Evolutionary conservation across 305 asterid species (phyloP).

Genomic region (Solanum aculeatissimum): DNA sequence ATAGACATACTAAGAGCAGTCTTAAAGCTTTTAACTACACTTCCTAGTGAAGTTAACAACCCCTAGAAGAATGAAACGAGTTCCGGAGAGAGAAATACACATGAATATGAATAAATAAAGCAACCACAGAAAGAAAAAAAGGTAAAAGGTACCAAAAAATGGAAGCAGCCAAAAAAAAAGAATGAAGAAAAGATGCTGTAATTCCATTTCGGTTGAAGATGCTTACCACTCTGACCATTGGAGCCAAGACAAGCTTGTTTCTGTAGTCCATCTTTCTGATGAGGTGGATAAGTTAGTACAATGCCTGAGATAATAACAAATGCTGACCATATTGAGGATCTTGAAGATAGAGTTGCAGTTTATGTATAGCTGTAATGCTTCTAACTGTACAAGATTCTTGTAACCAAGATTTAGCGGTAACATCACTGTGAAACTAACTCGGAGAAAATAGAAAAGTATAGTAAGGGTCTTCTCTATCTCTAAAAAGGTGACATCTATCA

Average conservation of each 20-base stretch:
- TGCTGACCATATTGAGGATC: background rate
- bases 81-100: background rate
- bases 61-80: background rate
- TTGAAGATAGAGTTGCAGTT: background rate
- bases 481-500: background rate
- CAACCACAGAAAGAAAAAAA: background rate
- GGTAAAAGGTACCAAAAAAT: background rate
- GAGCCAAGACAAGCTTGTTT: conserved; percentile 77
- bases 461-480: background rate
- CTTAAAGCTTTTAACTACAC: background rate
- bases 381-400: background rate
- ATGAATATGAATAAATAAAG: background rate
- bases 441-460: background rate
- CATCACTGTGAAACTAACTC: background rate
- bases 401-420: background rate
- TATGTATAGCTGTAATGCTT: background rate
- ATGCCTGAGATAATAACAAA: background rate
- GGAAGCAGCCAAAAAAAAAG: background rate
- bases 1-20: background rate
- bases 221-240: conserved; percentile 89
- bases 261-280: conserved; percentile 39
- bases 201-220: background rate
- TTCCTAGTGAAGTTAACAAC: background rate
- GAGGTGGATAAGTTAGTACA: background rate
- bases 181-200: background rate